A percentile compares a stretch with the other conserved stretches of the same genome.
These are phyloP conservation scores for Bipolaris cookei DNA, from an alignment of 2,329 filamentous ascomycete genomes.

Conservation along the genomic window DNA sequence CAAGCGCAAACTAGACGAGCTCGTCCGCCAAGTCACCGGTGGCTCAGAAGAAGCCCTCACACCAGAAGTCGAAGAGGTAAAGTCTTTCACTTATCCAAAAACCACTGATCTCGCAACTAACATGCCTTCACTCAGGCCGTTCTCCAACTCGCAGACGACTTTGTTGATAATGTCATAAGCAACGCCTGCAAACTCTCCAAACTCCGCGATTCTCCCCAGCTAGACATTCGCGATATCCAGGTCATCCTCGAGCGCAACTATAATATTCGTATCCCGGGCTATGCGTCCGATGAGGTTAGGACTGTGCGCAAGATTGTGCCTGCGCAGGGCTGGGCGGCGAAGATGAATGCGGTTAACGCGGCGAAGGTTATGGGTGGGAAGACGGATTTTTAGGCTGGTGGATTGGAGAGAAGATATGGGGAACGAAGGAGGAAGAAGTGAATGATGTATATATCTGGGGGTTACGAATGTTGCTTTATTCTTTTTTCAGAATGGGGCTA, in stretches of 20 bases:
- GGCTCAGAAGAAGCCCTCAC: slow-evolving; percentile 80
- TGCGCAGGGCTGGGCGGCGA: slow-evolving; percentile 86
- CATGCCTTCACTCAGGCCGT: slow-evolving; percentile 66
- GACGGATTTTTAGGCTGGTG: slow-evolving; percentile 43
- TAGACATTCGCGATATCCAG: slow-evolving; percentile 76
- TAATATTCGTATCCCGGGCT: slow-evolving; percentile 84
- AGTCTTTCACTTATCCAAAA: slow-evolving; percentile 23
- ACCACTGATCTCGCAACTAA: neutral
- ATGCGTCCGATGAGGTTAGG: slow-evolving; percentile 90
- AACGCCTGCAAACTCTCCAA: slow-evolving; percentile 90
- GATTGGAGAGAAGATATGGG: too few relatives aligned
- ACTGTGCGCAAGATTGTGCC: slow-evolving; percentile 94
- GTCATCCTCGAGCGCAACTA: slow-evolving; percentile 67
- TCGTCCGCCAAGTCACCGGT: slow-evolving; percentile 92
- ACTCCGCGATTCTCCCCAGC: slow-evolving; percentile 84
- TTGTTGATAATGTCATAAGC: slow-evolving; percentile 89
- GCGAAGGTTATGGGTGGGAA: slow-evolving; percentile 72
- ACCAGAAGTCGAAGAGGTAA: slow-evolving; percentile 94
- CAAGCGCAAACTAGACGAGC: slow-evolving; percentile 96
- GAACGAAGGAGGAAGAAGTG: too few relatives aligned
- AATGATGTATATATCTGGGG: too few relatives aligned
- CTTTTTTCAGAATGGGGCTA: too few relatives aligned
- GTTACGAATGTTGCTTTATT: neutral
- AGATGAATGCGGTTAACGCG: slow-evolving; percentile 96
- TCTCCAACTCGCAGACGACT: slow-evolving; percentile 88